Evolutionary conservation across 768 basidiomycete genomes (phyloP).

Genomic region (Paxillus involutus): DNA sequence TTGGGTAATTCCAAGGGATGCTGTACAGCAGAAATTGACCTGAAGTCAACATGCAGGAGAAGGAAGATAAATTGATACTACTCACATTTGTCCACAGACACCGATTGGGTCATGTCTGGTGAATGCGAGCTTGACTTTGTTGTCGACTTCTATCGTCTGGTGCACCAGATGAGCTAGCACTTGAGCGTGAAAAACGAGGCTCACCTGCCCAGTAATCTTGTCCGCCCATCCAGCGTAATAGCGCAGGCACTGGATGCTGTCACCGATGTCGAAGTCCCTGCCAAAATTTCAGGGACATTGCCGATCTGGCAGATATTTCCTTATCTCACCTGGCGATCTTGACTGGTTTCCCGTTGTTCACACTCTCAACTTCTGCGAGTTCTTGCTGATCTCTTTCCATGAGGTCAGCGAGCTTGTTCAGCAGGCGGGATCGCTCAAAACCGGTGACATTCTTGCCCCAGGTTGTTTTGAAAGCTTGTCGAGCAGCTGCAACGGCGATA

Average conservation of each 20-base stretch:
- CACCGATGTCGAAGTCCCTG: slow-evolving; percentile 81
- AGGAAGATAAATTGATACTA: neutral
- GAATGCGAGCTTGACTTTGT: slow-evolving; percentile 78
- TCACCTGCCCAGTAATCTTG: slow-evolving; percentile 85
- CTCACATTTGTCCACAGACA: slow-evolving; percentile 91
- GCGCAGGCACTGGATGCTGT: slow-evolving; percentile 73
- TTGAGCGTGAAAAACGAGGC: slow-evolving; percentile 1
- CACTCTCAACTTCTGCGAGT: slow-evolving; percentile 79
- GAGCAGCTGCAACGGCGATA: slow-evolving; percentile 78
- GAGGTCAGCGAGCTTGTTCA: slow-evolving; percentile 87
- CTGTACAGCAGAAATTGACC: slow-evolving; percentile 33
- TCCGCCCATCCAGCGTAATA: slow-evolving; percentile 98
- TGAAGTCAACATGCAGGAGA: slow-evolving; percentile 8
- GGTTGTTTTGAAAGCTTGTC: slow-evolving; percentile 76
- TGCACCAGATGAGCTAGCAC: slow-evolving; percentile 2
- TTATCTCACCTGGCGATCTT: slow-evolving; percentile 46
- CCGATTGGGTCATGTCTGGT: slow-evolving; percentile 90
- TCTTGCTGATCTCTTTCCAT: slow-evolving; percentile 83
- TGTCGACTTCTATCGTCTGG: slow-evolving; percentile 79
- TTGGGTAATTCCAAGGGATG: slow-evolving; percentile 94
- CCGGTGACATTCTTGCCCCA: slow-evolving; percentile 92
- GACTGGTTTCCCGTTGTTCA: slow-evolving; percentile 94
- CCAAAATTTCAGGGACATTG: neutral
- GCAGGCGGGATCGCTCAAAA: slow-evolving; percentile 73
- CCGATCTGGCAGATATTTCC: slow-evolving; percentile 34